A percentile compares a stretch with the other conserved stretches of the same genome.
Conservation (phyloP, 2,329 filamentous ascomycete species). For the Botrytis medusae region DNA sequence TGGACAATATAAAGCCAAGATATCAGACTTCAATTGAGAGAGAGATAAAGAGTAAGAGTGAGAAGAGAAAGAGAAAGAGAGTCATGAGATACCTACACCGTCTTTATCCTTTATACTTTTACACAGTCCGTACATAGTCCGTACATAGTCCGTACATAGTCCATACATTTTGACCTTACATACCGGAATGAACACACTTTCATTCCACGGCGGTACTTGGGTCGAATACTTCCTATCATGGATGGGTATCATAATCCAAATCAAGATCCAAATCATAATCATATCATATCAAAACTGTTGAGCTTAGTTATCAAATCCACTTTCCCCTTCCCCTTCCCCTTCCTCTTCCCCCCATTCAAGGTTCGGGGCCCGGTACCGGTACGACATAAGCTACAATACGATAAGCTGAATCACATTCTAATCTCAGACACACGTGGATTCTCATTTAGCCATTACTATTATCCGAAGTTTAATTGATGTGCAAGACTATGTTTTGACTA, state of each 20-base stretch:
- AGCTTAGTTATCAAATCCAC: neutral
- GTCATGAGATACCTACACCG: neutral
- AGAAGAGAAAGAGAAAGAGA: neutral
- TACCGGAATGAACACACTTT: neutral
- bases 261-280: neutral
- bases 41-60: neutral
- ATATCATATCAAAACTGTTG: neutral
- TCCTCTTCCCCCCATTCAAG: neutral
- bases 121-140: neutral
- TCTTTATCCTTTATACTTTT: neutral
- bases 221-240: neutral
- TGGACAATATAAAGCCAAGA: neutral
- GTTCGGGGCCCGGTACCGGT: neutral
- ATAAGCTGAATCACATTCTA: neutral
- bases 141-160: neutral
- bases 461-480: neutral
- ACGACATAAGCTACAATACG: neutral
- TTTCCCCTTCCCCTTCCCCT: neutral
- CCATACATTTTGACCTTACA: neutral
- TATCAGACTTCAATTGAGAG: neutral
- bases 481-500: neutral
- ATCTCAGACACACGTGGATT: neutral
- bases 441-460: neutral
- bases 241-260: too few relatives aligned
- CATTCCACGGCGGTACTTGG: neutral